phyloP scores from a whole-genome alignment of 441 rosid species.

The Hura crepitans region DNA sequence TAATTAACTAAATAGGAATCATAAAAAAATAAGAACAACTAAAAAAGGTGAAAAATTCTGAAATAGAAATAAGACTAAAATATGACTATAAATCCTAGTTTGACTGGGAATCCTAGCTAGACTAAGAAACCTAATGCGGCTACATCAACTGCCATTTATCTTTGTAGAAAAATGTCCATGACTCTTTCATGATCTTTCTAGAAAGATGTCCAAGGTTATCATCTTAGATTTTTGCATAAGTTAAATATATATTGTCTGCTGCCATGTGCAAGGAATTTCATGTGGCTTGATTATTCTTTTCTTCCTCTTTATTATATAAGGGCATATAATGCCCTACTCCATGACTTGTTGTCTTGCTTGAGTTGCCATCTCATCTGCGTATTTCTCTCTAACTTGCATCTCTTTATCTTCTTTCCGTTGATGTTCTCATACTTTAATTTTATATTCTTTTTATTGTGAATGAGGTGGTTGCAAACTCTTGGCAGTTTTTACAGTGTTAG shows the following conservation, averaged over 20 bases:
- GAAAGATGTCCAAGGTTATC: background rate
- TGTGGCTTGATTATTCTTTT: background rate
- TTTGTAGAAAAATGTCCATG: background rate
- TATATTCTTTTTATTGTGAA: background rate
- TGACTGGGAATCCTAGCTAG: no score
- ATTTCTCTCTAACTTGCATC: background rate
- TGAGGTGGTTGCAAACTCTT: background rate
- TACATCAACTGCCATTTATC: no score
- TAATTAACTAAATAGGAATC: no score
- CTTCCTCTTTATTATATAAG: background rate
- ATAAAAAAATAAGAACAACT: no score
- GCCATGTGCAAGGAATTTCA: background rate
- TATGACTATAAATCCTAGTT: no score
- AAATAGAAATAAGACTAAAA: no score
- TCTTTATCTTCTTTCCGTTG: background rate
- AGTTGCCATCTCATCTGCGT: background rate
- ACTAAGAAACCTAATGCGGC: no score
- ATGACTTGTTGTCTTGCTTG: background rate
- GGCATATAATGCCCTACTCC: background rate
- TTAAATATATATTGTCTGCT: background rate
- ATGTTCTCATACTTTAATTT: background rate
- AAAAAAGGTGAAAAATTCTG: no score
- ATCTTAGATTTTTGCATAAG: background rate
- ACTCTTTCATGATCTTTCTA: background rate
- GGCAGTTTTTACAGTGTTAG: background rate